These are phyloP conservation scores for Cylindricascospora bacillispora DNA, from an alignment of 1,139 yeast species.

Conservation along the genomic window DNA sequence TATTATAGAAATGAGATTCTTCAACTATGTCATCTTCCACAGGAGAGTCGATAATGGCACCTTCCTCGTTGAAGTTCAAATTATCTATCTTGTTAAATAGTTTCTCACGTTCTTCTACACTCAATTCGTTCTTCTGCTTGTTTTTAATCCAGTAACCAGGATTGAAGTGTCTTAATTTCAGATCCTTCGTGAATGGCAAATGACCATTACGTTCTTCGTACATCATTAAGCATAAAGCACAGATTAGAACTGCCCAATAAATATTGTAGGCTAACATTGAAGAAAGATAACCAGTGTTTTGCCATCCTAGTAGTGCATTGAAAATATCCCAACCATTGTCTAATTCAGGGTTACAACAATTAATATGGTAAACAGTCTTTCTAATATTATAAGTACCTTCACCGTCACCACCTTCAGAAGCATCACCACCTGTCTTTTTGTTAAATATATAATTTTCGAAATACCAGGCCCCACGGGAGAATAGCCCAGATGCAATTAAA, in stretches of 20 bases:
- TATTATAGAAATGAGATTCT: too few relatives aligned
- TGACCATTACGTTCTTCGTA: constrained; percentile 61
- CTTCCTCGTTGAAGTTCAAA: constrained; percentile 27
- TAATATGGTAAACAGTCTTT: constrained; percentile 80
- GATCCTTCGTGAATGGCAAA: constrained; percentile 43
- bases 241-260: constrained; percentile 62
- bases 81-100: constrained; percentile 37
- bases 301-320: constrained; percentile 83
- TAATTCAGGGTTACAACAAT: constrained; percentile 82
- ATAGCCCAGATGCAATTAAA: constrained; percentile 76
- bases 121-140: constrained; percentile 49
- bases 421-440: constrained; percentile 70
- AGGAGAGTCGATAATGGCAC: constrained; percentile 16
- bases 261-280: constrained; percentile 73
- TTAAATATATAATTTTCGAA: constrained; percentile 57
- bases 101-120: constrained; percentile 39
- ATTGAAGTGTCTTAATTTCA: constrained; percentile 45
- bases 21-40: too few relatives aligned
- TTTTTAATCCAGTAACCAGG: constrained; percentile 63
- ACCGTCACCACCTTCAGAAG: constrained; percentile 79
- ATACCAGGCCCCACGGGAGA: constrained; percentile 84
- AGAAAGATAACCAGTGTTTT: constrained; percentile 81
- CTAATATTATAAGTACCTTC: constrained; percentile 80
- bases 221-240: constrained; percentile 44
- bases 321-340: constrained; percentile 92